phyloP scores from a whole-genome alignment of 495 filamentous ascomycete species.

The Lasiosphaeria hispida region DNA sequence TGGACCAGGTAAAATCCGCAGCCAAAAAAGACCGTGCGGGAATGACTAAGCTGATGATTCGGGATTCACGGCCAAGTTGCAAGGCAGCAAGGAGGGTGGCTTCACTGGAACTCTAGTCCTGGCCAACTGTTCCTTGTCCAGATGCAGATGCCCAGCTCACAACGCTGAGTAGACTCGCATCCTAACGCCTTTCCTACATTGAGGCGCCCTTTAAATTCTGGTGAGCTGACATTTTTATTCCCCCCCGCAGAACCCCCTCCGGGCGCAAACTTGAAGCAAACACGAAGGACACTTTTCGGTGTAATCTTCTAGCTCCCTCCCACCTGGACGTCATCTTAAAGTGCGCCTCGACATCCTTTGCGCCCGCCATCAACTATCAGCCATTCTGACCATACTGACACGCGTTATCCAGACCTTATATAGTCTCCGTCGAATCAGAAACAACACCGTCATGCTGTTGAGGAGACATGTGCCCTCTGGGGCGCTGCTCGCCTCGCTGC shows the following conservation, averaged over 20 bases:
- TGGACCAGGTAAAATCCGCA: neutral
- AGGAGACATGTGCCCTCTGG: conserved; percentile 44
- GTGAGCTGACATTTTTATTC: too few species aligned
- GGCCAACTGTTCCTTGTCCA: neutral
- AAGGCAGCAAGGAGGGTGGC: neutral
- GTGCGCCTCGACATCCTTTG: neutral
- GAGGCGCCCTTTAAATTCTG: too few species aligned
- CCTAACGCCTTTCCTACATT: too few species aligned
- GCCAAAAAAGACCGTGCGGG: neutral
- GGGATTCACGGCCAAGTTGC: neutral
- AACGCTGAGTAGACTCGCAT: too few species aligned
- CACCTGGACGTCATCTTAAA: too few species aligned
- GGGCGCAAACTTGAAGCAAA: too few species aligned
- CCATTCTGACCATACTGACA: conserved; percentile 1
- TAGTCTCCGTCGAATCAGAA: neutral
- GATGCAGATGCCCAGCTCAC: too few species aligned
- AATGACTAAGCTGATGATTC: conserved; percentile 8
- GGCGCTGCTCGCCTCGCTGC: conserved; percentile 46
- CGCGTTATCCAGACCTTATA: neutral
- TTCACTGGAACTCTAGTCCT: neutral
- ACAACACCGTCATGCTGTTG: conserved; percentile 43
- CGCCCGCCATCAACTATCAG: neutral
- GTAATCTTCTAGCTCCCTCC: too few species aligned
- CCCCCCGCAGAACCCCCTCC: too few species aligned
- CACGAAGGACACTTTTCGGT: too few species aligned